Percentiles rank a stretch among this genome's conserved stretches.
phyloP scores from a whole-genome alignment of 805 yeast species.

The Saccharomycopsis sp. region DNA sequence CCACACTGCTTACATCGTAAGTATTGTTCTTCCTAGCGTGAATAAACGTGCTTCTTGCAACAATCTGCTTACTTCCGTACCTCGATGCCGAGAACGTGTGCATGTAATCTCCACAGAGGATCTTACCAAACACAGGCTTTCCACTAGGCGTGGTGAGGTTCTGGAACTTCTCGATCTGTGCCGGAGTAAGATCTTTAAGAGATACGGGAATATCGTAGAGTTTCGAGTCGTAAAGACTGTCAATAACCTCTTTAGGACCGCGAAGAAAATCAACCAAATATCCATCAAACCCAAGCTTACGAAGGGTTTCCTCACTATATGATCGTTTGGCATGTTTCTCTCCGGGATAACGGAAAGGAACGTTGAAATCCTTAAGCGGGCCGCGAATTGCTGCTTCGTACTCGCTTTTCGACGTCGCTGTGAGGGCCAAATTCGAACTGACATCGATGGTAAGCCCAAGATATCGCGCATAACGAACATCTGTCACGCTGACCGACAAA shows the following conservation, averaged over 20 bases:
- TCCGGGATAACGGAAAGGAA: slow-evolving; percentile 49
- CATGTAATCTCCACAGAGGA: slow-evolving; percentile 52
- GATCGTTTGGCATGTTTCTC: slow-evolving; percentile 23
- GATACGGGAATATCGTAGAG: slow-evolving; percentile 57
- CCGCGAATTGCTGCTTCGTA: slow-evolving; percentile 39
- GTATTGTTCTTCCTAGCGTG: slow-evolving; percentile 10
- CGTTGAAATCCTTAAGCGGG: slow-evolving; percentile 39
- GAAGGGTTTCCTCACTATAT: slow-evolving; percentile 33
- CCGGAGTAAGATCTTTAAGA: slow-evolving; percentile 35
- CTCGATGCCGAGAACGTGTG: slow-evolving; percentile 48
- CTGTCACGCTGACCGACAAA: slow-evolving; percentile 50
- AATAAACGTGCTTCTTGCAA: slow-evolving; percentile 24
- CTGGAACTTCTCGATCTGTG: slow-evolving; percentile 33
- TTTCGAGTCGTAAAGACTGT: slow-evolving; percentile 52
- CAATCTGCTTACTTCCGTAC: slow-evolving; percentile 56
- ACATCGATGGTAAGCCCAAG: slow-evolving; percentile 52
- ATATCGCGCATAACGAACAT: slow-evolving; percentile 43
- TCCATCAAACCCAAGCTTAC: slow-evolving; percentile 68
- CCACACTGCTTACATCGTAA: slow-evolving; percentile 24
- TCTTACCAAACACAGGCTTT: slow-evolving; percentile 44
- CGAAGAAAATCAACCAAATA: slow-evolving; percentile 60
- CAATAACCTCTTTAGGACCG: slow-evolving; percentile 69
- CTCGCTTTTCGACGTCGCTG: slow-evolving; percentile 48
- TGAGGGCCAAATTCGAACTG: slow-evolving; percentile 53
- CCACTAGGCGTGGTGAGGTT: slow-evolving; percentile 34